phyloP scores from a whole-genome alignment of 495 filamentous ascomycete genomes.

The Usnea hakonensis region DNA sequence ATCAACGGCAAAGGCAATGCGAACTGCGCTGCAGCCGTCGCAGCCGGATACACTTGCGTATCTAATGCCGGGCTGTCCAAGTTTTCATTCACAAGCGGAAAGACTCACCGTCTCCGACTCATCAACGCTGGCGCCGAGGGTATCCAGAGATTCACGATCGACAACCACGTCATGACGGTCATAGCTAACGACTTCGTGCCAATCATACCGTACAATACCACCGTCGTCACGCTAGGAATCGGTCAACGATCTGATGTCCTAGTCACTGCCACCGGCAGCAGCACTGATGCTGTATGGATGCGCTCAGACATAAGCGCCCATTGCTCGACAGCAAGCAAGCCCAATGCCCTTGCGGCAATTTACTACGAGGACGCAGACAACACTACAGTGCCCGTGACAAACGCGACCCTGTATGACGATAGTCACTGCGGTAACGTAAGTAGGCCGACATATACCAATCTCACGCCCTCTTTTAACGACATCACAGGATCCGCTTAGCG shows the following conservation, averaged over 20 bases:
- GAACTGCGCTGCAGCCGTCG: slow-evolving; percentile 29
- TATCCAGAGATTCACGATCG: slow-evolving; percentile 36
- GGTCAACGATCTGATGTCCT: slow-evolving; percentile 12
- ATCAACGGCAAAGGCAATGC: slow-evolving; percentile 47
- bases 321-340: neutral
- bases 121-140: slow-evolving; percentile 49
- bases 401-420: neutral
- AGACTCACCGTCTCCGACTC: slow-evolving; percentile 48
- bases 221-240: slow-evolving; percentile 11
- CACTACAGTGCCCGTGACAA: neutral
- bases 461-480: neutral
- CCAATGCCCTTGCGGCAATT: slow-evolving; percentile 8
- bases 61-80: slow-evolving; percentile 29
- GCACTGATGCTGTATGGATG: slow-evolving; percentile 31
- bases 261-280: slow-evolving; percentile 19
- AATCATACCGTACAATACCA: slow-evolving; percentile 28
- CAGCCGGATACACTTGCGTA: slow-evolving; percentile 29
- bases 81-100: slow-evolving; percentile 33
- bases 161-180: slow-evolving; percentile 34
- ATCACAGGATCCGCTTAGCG: neutral
- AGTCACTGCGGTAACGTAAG: slow-evolving; percentile 27
- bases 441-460: neutral
- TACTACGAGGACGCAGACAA: slow-evolving; percentile 9
- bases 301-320: slow-evolving; percentile 19
- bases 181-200: slow-evolving; percentile 45